Conservation (phyloP, 75 land plant genomes). For the Sequoia sempervirens region DNA sequence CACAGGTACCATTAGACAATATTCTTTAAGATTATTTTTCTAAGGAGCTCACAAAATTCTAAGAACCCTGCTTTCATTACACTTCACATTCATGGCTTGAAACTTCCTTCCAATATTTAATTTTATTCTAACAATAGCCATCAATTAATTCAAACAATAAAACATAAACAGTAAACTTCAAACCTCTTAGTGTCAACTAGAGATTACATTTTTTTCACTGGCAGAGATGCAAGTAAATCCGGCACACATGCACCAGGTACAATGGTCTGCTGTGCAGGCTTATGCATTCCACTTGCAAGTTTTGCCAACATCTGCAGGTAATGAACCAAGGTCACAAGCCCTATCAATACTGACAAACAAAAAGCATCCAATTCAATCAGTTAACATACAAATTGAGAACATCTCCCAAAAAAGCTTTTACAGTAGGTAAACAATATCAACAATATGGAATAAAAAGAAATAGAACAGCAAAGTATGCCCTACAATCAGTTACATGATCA, state of each 20-base stretch:
- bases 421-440: neutral
- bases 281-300: slow-evolving; percentile 96
- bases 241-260: slow-evolving; percentile 75
- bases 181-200: neutral
- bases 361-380: neutral
- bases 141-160: neutral
- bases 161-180: neutral
- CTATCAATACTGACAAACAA: neutral
- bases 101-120: neutral
- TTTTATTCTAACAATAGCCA: neutral
- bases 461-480: neutral
- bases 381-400: neutral
- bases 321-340: slow-evolving; percentile 9
- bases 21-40: neutral
- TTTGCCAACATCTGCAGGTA: slow-evolving; percentile 87
- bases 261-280: slow-evolving; percentile 96
- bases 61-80: neutral
- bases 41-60: neutral
- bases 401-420: neutral
- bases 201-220: slow-evolving; percentile 87
- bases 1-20: neutral
- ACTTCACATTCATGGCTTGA: neutral
- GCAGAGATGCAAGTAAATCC: slow-evolving; percentile 63
- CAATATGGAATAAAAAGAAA: neutral
- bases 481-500: neutral